Percentiles rank a stretch among this genome's conserved stretches.
These are phyloP conservation scores for Sisymbrium irio DNA, from an alignment of 345 rosid genomes.

Conservation along the genomic window DNA sequence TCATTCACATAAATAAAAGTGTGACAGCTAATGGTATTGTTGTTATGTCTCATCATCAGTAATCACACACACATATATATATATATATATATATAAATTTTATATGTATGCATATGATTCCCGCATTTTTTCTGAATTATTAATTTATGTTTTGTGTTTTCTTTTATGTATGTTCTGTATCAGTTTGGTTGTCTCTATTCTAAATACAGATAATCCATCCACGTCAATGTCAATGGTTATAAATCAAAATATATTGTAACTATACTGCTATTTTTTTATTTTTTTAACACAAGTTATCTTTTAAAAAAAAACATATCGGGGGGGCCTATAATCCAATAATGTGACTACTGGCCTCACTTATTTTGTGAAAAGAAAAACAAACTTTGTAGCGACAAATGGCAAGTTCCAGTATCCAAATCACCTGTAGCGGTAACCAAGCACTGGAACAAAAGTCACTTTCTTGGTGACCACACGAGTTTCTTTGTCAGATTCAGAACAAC, in stretches of 20 bases:
- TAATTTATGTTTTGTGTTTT: background rate
- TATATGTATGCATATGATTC: conserved; percentile 13
- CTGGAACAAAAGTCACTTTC: conserved; percentile 22
- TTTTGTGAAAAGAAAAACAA: conserved; percentile 38
- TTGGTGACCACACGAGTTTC: conserved; percentile 39
- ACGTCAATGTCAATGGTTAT: conserved; percentile 26
- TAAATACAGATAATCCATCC: conserved; percentile 26
- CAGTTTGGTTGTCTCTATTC: conserved; percentile 30
- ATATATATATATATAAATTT: too few relatives aligned
- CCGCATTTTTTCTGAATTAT: conserved; percentile 13
- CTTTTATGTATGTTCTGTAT: conserved; percentile 26
- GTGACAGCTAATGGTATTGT: conserved; percentile 41
- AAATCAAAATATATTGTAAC: background rate
- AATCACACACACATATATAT: conserved; percentile 29
- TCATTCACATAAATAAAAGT: background rate
- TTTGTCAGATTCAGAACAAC: conserved; percentile 40
- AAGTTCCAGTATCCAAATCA: conserved; percentile 43
- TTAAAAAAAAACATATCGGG: background rate
- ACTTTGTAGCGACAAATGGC: conserved; percentile 53
- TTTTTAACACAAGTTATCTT: background rate
- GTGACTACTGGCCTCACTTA: conserved; percentile 15
- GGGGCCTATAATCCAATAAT: background rate
- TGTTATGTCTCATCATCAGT: conserved; percentile 40
- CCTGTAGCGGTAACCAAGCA: conserved; percentile 15
- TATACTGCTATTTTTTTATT: background rate